These are phyloP conservation scores for Brassica carinata DNA, from an alignment of 345 rosid species.

Conservation along the genomic window DNA sequence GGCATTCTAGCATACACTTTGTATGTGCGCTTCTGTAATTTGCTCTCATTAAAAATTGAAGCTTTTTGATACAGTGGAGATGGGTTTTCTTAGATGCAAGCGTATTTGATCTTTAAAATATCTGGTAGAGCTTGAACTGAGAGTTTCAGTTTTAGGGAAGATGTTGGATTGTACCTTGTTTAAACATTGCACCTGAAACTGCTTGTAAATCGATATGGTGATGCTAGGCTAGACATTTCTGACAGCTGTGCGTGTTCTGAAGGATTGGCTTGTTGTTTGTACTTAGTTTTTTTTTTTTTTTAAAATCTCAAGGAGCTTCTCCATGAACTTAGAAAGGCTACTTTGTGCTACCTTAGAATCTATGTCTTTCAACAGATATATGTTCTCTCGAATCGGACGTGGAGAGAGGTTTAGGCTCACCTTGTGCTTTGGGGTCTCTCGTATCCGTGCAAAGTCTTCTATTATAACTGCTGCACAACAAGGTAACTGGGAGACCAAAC, in stretches of 20 bases:
- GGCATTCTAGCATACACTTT: constrained; percentile 40
- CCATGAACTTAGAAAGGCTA: constrained; percentile 12
- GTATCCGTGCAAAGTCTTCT: constrained; percentile 45
- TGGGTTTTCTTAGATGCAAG: not conserved
- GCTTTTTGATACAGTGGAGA: not conserved
- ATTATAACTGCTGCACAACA: constrained; percentile 47
- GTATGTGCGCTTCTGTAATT: not conserved
- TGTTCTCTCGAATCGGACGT: constrained; percentile 45
- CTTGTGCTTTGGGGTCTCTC: constrained; percentile 47
- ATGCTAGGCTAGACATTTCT: not conserved
- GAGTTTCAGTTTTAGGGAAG: not conserved
- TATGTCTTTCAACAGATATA: constrained; percentile 50
- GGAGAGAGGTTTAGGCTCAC: constrained; percentile 47
- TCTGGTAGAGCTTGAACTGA: constrained; percentile 7
- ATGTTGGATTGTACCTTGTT: not conserved
- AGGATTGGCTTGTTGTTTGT: not conserved
- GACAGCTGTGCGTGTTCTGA: not conserved
- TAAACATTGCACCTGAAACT: constrained; percentile 1
- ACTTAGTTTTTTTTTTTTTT: not conserved
- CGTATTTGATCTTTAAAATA: not conserved
- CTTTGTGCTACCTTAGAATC: constrained; percentile 23
- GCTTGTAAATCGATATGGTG: not conserved
- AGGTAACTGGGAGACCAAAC: constrained; percentile 44
- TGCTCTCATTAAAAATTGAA: not conserved
- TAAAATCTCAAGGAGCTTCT: not conserved